Conservation (phyloP, 306 rosid genomes). For the Prosopis cineraria region DNA sequence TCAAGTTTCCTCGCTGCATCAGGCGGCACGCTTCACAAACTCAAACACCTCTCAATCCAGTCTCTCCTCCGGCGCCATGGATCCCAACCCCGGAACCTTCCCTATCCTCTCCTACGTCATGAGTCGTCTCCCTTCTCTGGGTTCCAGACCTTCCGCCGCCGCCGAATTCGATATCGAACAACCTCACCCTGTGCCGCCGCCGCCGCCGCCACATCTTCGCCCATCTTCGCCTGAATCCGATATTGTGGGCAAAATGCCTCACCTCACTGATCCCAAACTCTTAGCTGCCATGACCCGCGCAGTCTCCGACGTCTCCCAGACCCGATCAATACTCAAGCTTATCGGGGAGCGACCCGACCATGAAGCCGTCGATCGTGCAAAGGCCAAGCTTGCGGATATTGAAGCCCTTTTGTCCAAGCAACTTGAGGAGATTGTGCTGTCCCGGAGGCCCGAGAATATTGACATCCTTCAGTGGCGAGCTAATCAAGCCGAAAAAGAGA, state of each 20-base stretch:
- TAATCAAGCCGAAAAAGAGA: conserved; percentile 56
- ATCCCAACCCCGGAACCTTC: conserved; percentile 74
- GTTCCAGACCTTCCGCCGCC: conserved; percentile 9
- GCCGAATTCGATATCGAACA: conserved; percentile 53
- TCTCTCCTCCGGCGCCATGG: conserved; percentile 44
- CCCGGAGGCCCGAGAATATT: conserved; percentile 69
- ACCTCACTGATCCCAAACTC: conserved; percentile 60
- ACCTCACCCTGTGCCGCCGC: conserved; percentile 25
- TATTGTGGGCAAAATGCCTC: conserved; percentile 63
- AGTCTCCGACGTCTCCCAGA: conserved; percentile 76
- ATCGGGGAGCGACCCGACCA: conserved; percentile 87
- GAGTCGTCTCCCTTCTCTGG: conserved; percentile 65
- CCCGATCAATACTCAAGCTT: conserved; percentile 68
- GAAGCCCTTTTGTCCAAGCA: conserved; percentile 61
- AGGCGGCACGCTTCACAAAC: neutral
- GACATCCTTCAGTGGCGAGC: conserved; percentile 58
- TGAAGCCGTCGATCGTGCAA: conserved; percentile 70
- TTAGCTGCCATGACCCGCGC: conserved; percentile 77
- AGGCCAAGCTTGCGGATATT: conserved; percentile 52
- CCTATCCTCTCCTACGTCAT: conserved; percentile 88
- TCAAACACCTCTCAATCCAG: neutral
- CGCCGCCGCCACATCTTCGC: conserved; percentile 21
- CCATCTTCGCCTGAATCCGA: conserved; percentile 25
- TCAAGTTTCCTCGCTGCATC: neutral
- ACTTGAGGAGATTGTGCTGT: conserved; percentile 62